Evolutionary conservation across 352 stramenopile species (phyloP), one percentile per base, ranked within the genome.

Genomic region (Globisporangium okanoganense): DNA sequence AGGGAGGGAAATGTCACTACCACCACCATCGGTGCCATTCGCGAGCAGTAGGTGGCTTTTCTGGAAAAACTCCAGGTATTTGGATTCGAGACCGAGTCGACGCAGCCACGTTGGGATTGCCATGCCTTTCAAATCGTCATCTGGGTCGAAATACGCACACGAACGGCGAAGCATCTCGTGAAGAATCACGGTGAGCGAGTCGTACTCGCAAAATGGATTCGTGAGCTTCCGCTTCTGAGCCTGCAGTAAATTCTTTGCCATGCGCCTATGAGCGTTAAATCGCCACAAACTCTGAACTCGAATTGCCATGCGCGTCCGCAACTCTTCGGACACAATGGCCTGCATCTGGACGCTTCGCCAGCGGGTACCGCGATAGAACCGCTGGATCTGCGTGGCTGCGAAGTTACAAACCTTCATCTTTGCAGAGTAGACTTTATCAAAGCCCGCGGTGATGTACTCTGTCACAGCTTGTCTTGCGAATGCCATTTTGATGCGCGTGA

Each of bases 211-310:
- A 38, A 90, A 91, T 14, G 78, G 78, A 47, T 90, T 94, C 9
- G 61, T 64, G 22, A 78, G 69, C 0, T 74, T 78, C 12, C 82
- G 75, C 7, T 69, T 73, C 51, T 92, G 85, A 3, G 79, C 71
- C 27, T 35, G 56, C 3, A 90, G 48, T 3, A 92, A 58, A 16
- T 76, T 76, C 25, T 58, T 67, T 0, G 80, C 82, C 25, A 76
- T 61, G 20, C 81, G 78, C 5, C 71, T 64, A 20, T 90, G 78
- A 0, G 72, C 68, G 36, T 72, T 88, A 29, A 79, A 69, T 1
- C 78, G 75, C 85, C 85, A 94, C 1, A 73, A 69, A 8, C 53
- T 58, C 63, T 94, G 85, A 27, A 94, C 75, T 10, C 80, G 75
- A 7, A 51, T 54, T 9, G 74, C 82, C 85, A 94, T 92, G 16